These are phyloP conservation scores for Gaillardinia entomophila DNA, from an alignment of 805 yeast species.

Conservation along the genomic window DNA sequence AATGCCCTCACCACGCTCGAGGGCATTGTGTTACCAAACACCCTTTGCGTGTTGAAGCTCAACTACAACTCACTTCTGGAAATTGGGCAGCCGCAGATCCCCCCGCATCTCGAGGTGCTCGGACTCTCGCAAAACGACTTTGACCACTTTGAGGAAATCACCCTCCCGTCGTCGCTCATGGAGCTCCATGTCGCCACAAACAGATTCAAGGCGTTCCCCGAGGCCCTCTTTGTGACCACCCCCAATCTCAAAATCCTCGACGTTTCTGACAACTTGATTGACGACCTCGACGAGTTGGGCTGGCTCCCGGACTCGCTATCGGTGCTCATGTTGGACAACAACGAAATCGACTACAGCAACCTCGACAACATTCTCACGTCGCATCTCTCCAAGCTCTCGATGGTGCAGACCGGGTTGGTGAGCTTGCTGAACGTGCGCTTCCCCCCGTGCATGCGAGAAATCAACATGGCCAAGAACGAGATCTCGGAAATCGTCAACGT, in stretches of 20 bases:
- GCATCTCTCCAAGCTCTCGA: slow-evolving; percentile 10
- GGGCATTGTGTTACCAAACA: slow-evolving; percentile 6
- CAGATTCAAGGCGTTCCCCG: slow-evolving; percentile 8
- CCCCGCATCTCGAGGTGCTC: slow-evolving; percentile 7
- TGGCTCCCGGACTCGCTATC: slow-evolving; percentile 9
- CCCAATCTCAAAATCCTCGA: slow-evolving; percentile 5
- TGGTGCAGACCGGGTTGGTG: slow-evolving; percentile 15
- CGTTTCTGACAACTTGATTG: slow-evolving; percentile 12
- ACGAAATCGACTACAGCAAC: slow-evolving; percentile 14
- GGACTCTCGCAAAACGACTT: slow-evolving; percentile 10
- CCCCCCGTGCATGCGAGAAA: slow-evolving; percentile 9
- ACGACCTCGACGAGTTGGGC: slow-evolving; percentile 19
- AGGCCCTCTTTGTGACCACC: slow-evolving; percentile 7
- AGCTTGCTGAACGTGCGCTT: slow-evolving; percentile 9
- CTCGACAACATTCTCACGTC: slow-evolving; percentile 11
- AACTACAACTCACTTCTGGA: slow-evolving; percentile 8
- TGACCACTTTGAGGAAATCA: slow-evolving; percentile 4
- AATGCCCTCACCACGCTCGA: slow-evolving; percentile 6
- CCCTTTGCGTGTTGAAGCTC: slow-evolving; percentile 5
- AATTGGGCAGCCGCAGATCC: slow-evolving; percentile 5
- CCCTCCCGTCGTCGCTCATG: slow-evolving; percentile 7
- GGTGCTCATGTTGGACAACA: slow-evolving; percentile 12
- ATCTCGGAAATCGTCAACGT: slow-evolving; percentile 8
- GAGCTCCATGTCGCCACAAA: slow-evolving; percentile 10
- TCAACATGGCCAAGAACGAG: slow-evolving; percentile 11